Percentiles rank a stretch among this genome's conserved stretches.
Evolutionary conservation across 805 yeast species (phyloP).

Genomic region (Kazachstania bromeliacearum): DNA sequence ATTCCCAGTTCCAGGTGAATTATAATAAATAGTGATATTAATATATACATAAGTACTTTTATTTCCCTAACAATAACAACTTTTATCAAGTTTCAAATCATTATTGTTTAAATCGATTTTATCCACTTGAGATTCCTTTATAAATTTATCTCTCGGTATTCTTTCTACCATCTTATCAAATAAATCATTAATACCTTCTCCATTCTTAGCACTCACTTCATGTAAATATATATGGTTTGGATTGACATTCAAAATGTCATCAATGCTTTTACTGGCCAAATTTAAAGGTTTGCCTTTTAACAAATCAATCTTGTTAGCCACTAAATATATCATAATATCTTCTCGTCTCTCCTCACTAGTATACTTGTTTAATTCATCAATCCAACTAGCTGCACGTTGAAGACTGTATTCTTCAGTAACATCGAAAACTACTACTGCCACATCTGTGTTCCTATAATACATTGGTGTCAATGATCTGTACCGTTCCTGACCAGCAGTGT

Average conservation of each 20-base stretch:
- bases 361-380: conserved; percentile 48
- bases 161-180: conserved; percentile 37
- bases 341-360: conserved; percentile 38
- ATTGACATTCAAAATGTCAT: too few relatives aligned
- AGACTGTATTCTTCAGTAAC: conserved; percentile 57
- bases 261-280: too few relatives aligned
- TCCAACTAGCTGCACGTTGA: conserved; percentile 71
- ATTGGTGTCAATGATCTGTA: conserved; percentile 71
- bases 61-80: conserved; percentile 9
- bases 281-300: too few relatives aligned
- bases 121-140: too few relatives aligned
- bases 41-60: conserved; percentile 3
- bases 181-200: conserved; percentile 37
- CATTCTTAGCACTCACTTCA: conserved; percentile 48
- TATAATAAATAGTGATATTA: conserved; percentile 16
- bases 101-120: too few relatives aligned
- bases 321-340: conserved; percentile 54
- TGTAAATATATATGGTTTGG: too few relatives aligned
- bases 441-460: conserved; percentile 75
- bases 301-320: conserved; percentile 71
- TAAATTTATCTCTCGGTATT: conserved; percentile 30
- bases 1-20: conserved; percentile 86
- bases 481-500: conserved; percentile 79
- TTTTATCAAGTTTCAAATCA: too few relatives aligned
- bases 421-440: conserved; percentile 72